Evolutionary conservation across 1,284 basidiomycete species (phyloP).

Genomic region (Naganishia sp.): DNA sequence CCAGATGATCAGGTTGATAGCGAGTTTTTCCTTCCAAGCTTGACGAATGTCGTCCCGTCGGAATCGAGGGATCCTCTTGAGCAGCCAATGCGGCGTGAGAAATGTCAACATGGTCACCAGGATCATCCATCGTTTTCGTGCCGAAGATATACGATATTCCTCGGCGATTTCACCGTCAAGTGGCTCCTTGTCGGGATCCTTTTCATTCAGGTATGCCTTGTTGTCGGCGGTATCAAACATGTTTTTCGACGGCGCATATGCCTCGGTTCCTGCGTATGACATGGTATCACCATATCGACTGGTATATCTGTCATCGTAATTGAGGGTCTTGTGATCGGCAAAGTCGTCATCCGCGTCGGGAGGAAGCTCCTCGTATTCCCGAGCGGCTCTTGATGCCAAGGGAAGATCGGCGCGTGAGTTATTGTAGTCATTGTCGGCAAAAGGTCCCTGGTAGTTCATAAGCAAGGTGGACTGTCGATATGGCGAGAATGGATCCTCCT

Average conservation of each 20-base stretch:
- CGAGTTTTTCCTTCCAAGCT: slow-evolving; percentile 96
- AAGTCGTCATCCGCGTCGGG: slow-evolving; percentile 58
- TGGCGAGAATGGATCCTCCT: slow-evolving; percentile 69
- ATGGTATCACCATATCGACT: slow-evolving; percentile 70
- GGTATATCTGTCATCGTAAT: slow-evolving; percentile 69
- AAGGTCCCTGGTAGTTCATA: slow-evolving; percentile 58
- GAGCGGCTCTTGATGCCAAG: slow-evolving; percentile 71
- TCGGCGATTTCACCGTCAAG: slow-evolving; percentile 84
- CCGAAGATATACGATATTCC: slow-evolving; percentile 75
- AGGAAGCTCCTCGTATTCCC: slow-evolving; percentile 64
- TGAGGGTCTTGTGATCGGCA: slow-evolving; percentile 73
- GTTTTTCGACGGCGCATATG: slow-evolving; percentile 88
- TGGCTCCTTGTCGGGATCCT: slow-evolving; percentile 76
- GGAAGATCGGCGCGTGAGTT: slow-evolving; percentile 58
- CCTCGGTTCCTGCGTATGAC: slow-evolving; percentile 80
- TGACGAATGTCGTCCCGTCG: slow-evolving; percentile 91
- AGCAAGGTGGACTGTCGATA: slow-evolving; percentile 62
- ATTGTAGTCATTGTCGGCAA: slow-evolving; percentile 37
- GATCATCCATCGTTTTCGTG: slow-evolving; percentile 81
- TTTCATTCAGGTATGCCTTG: slow-evolving; percentile 60
- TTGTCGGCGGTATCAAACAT: slow-evolving; percentile 86
- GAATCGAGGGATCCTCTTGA: slow-evolving; percentile 79
- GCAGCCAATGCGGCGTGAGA: slow-evolving; percentile 76
- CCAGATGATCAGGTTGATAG: slow-evolving; percentile 96
- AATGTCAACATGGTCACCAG: slow-evolving; percentile 89